phyloP scores from a whole-genome alignment of 1,284 basidiomycete genomes.

The Pascua guehoae region DNA sequence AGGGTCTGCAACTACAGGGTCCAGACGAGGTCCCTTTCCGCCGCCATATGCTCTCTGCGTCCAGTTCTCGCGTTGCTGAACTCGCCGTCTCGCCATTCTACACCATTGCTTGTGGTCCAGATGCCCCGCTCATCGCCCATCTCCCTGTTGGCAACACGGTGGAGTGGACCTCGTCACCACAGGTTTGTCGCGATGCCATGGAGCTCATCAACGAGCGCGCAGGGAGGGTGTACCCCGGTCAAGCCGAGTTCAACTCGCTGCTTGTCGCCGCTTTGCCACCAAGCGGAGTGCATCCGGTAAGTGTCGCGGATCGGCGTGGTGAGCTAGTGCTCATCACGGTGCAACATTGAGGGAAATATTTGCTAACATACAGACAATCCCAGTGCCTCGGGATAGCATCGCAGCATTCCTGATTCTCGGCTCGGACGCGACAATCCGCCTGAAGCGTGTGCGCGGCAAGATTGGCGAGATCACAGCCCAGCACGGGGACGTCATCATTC shows the following conservation, averaged over 20 bases:
- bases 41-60: slow-evolving; percentile 16
- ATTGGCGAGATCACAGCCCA: slow-evolving; percentile 28
- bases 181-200: slow-evolving; percentile 18
- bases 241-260: slow-evolving; percentile 38
- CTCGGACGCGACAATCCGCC: slow-evolving; percentile 20
- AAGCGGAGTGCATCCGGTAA: slow-evolving; percentile 18
- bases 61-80: slow-evolving; percentile 14
- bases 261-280: slow-evolving; percentile 29
- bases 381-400: slow-evolving; percentile 11
- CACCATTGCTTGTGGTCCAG: slow-evolving; percentile 30
- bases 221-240: slow-evolving; percentile 28
- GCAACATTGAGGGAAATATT: too few relatives aligned
- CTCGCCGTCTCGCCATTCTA: slow-evolving; percentile 36
- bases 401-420: slow-evolving; percentile 29
- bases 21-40: slow-evolving; percentile 19
- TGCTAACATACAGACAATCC: slow-evolving; percentile 3
- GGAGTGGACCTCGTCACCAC: slow-evolving; percentile 22
- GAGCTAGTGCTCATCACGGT: too few relatives aligned
- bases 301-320: slow-evolving; percentile 5
- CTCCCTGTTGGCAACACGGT: slow-evolving; percentile 23
- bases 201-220: slow-evolving; percentile 37
- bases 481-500: slow-evolving; percentile 40
- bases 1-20: slow-evolving; percentile 18
- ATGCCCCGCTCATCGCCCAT: slow-evolving; percentile 15
- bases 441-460: slow-evolving; percentile 7